Conservation (phyloP, 768 basidiomycete species). For the Panaeolus cyanescens region DNA sequence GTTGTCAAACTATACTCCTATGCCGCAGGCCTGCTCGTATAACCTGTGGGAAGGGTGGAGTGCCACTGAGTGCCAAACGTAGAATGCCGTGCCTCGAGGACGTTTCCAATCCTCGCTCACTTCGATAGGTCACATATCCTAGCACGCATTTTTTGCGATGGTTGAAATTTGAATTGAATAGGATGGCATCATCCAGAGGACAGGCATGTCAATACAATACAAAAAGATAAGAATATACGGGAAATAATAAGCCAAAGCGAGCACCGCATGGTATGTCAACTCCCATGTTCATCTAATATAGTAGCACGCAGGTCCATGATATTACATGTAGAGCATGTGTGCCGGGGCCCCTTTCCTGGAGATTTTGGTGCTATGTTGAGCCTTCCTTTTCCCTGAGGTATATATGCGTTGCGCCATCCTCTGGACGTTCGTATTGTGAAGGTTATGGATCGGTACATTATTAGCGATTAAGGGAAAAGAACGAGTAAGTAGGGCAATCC, state of each 20-base stretch:
- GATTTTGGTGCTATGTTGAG: neutral
- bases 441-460: neutral
- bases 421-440: neutral
- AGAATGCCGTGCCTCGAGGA: conserved; percentile 1
- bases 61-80: neutral
- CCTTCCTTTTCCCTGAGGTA: neutral
- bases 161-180: neutral
- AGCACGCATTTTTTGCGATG: neutral
- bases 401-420: neutral
- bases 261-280: neutral
- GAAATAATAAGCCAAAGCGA: neutral
- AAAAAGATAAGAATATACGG: conserved; percentile 1
- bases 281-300: neutral
- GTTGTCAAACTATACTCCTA: neutral
- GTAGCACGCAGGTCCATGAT: neutral
- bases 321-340: neutral
- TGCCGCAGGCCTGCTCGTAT: neutral
- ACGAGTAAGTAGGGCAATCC: neutral
- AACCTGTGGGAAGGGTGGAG: neutral
- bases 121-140: neutral
- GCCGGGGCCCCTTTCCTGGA: neutral
- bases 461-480: neutral
- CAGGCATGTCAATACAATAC: neutral
- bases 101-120: neutral
- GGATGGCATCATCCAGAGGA: neutral